Percentiles rank a stretch among this genome's conserved stretches.
These are phyloP conservation scores for Juncus inflexus DNA, from an alignment of 176 grass and related monocot species.

Conservation along the genomic window DNA sequence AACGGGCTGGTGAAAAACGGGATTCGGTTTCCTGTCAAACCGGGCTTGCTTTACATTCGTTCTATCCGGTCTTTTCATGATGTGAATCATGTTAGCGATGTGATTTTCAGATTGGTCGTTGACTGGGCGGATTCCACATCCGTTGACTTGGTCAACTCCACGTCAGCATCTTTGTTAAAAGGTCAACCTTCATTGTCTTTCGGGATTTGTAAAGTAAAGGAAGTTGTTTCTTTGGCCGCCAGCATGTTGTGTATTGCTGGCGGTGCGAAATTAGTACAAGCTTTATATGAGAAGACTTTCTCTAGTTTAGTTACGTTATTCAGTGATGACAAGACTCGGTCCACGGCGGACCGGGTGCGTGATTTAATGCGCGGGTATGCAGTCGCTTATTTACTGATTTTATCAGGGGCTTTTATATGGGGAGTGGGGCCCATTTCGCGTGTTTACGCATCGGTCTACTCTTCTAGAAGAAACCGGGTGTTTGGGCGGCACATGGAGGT, in stretches of 20 bases:
- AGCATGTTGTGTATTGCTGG: slow-evolving; percentile 55
- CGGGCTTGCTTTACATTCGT: slow-evolving; percentile 48
- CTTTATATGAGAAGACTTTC: slow-evolving; percentile 46
- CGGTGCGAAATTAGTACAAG: slow-evolving; percentile 39
- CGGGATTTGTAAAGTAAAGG: slow-evolving; percentile 35
- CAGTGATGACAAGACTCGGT: slow-evolving; percentile 38
- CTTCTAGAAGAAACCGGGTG: neutral
- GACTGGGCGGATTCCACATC: slow-evolving; percentile 29
- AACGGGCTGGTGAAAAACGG: slow-evolving; percentile 19
- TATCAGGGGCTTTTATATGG: neutral
- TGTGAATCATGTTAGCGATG: slow-evolving; percentile 39
- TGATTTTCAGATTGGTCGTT: slow-evolving; percentile 59
- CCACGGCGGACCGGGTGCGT: slow-evolving; percentile 30
- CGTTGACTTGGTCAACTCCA: neutral
- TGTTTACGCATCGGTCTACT: neutral
- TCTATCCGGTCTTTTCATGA: slow-evolving; percentile 40
- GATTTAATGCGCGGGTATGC: slow-evolving; percentile 49
- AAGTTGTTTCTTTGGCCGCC: slow-evolving; percentile 48
- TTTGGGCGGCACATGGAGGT: slow-evolving; percentile 6
- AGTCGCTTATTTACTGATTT: slow-evolving; percentile 42
- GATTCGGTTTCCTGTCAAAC: slow-evolving; percentile 19
- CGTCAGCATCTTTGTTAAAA: slow-evolving; percentile 26
- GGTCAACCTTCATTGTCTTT: slow-evolving; percentile 34
- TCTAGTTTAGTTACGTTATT: slow-evolving; percentile 45
- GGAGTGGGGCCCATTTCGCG: neutral